Conservation (phyloP, 306 rosid species). For the Vigna trinervia region DNA sequence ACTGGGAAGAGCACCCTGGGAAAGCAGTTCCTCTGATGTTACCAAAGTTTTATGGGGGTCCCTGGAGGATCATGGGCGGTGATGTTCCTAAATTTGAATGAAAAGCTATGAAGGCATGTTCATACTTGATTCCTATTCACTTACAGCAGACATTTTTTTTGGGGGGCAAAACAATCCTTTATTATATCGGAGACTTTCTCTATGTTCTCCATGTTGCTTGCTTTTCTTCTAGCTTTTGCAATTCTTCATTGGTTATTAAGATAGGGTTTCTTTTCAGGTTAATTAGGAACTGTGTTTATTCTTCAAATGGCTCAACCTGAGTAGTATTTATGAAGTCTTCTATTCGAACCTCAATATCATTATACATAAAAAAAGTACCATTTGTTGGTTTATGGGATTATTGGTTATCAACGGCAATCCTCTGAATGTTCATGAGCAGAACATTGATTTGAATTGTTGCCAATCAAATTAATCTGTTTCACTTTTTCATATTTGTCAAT, state of each 20-base stretch:
- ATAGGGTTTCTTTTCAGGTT: background rate
- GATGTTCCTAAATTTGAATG: slow-evolving; percentile 50
- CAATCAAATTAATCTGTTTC: background rate
- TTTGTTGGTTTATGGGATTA: background rate
- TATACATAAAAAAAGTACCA: no score
- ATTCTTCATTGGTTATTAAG: background rate
- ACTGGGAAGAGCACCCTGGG: slow-evolving; percentile 94
- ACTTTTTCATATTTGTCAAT: background rate
- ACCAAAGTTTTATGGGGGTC: slow-evolving; percentile 81
- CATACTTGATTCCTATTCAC: slow-evolving; percentile 2
- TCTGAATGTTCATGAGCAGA: background rate
- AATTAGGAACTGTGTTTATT: background rate
- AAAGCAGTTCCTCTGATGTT: slow-evolving; percentile 76
- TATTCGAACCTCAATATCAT: no score
- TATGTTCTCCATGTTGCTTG: background rate
- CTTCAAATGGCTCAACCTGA: no score
- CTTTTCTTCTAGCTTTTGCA: no score
- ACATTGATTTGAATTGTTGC: background rate
- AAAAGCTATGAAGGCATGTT: slow-evolving; percentile 40
- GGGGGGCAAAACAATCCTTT: background rate
- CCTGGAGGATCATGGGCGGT: slow-evolving; percentile 75
- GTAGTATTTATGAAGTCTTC: no score
- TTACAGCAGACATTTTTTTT: background rate
- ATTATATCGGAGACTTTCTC: background rate
- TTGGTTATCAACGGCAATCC: background rate